Percentiles rank a stretch among this genome's conserved stretches.
Conservation (phyloP, 257 asterid species). For the Plantago elongata region DNA sequence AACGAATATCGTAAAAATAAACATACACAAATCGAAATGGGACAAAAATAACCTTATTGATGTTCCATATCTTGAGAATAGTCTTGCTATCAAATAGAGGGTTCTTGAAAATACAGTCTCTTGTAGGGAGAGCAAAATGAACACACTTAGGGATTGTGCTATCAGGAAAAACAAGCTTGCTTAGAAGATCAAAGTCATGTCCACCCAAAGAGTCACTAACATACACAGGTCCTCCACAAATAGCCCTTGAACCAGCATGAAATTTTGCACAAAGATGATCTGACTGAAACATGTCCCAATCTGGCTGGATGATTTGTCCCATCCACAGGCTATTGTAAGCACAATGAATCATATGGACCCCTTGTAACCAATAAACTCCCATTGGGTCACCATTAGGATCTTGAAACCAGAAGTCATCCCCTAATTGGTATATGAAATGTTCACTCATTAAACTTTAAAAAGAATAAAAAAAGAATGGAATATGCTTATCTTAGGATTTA, state of each 20-base stretch:
- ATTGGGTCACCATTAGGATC: constrained; percentile 78
- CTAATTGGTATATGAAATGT: constrained; percentile 17
- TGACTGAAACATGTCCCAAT: constrained; percentile 83
- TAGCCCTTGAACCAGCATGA: constrained; percentile 78
- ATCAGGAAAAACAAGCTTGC: constrained; percentile 50
- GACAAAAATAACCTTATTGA: constrained; percentile 49
- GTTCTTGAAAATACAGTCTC: constrained; percentile 74
- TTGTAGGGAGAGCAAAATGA: constrained; percentile 71
- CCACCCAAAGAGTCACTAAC: constrained; percentile 75
- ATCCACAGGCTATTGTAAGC: constrained; percentile 86
- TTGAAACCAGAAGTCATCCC: constrained; percentile 86
- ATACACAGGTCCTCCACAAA: constrained; percentile 73
- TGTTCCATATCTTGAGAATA: constrained; percentile 70
- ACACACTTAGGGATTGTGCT: constrained; percentile 64
- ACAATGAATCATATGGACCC: constrained; percentile 87
- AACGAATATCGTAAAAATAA: too few relatives aligned
- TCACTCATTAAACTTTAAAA: not conserved
- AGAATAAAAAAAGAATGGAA: too few relatives aligned
- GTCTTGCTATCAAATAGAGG: constrained; percentile 68
- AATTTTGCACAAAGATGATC: constrained; percentile 69
- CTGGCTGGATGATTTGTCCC: constrained; percentile 79
- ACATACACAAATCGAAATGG: not conserved
- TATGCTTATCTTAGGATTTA: too few relatives aligned
- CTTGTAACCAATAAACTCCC: constrained; percentile 82
- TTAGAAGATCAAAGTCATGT: constrained; percentile 60